These are phyloP conservation scores for Capsicum rhomboideum DNA, from an alignment of 257 asterid species.

Conservation along the genomic window DNA sequence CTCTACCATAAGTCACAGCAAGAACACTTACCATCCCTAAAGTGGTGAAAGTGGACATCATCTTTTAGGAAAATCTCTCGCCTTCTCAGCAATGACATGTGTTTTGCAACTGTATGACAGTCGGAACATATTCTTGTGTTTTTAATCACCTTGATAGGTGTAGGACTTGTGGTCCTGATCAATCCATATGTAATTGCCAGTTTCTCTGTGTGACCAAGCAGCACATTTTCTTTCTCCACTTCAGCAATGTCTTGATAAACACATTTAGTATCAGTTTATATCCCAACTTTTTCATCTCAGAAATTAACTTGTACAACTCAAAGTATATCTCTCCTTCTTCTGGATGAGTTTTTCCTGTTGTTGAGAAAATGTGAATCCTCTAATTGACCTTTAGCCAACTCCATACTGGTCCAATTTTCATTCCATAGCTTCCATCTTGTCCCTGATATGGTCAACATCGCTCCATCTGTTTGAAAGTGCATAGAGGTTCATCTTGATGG, in stretches of 20 bases:
- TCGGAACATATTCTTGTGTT: no score
- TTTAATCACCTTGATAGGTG: constrained; percentile 43
- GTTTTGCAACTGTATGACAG: no score
- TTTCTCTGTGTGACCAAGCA: constrained; percentile 54
- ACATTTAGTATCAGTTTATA: constrained; percentile 37
- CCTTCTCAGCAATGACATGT: no score
- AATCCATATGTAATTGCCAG: constrained; percentile 50
- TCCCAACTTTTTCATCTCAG: constrained; percentile 46
- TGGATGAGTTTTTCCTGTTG: constrained; percentile 36
- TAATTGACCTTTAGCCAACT: constrained; percentile 45
- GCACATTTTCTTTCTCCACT: constrained; percentile 42
- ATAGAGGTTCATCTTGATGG: constrained; percentile 42
- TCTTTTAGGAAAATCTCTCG: no score
- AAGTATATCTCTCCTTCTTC: no score
- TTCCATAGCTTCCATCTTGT: constrained; percentile 29
- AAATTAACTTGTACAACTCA: constrained; percentile 41
- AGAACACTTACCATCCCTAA: no score
- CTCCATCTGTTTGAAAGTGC: constrained; percentile 39
- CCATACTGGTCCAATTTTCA: constrained; percentile 39
- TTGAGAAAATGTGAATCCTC: constrained; percentile 32
- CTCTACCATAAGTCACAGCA: constrained; percentile 47
- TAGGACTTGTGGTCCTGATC: constrained; percentile 21
- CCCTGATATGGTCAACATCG: constrained; percentile 28
- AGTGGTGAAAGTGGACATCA: no score
- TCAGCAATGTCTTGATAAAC: constrained; percentile 32